Conservation (phyloP, 306 rosid genomes). For the Rosa multiflora region DNA sequence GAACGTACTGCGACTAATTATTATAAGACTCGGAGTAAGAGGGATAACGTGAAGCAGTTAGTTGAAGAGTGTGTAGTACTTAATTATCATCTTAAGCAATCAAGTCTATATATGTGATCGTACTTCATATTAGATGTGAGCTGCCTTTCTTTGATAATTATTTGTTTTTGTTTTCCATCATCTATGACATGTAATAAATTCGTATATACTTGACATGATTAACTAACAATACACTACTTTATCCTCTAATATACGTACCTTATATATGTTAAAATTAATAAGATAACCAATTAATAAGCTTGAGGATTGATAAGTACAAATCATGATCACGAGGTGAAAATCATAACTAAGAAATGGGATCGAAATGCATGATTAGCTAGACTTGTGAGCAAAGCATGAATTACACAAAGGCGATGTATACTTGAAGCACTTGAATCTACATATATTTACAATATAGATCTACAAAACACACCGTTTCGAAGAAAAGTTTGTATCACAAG, state of each 20-base stretch:
- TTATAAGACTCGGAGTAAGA: background rate
- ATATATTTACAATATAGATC: background rate
- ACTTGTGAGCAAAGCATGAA: background rate
- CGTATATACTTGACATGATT: background rate
- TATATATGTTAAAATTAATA: background rate
- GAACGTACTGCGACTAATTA: background rate
- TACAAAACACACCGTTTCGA: background rate
- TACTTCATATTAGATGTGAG: background rate
- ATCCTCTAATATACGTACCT: background rate
- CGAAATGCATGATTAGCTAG: background rate
- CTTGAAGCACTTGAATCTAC: background rate
- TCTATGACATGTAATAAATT: background rate
- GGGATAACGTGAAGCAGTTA: background rate
- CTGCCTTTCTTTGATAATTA: no score
- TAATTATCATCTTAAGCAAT: background rate
- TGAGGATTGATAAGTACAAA: background rate
- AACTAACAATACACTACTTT: background rate
- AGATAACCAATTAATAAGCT: background rate
- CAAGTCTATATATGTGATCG: background rate
- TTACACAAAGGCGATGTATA: no score
- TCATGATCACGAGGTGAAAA: background rate
- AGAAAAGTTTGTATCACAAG: background rate
- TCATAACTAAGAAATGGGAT: background rate
- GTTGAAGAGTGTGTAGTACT: background rate
- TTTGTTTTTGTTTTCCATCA: background rate